A percentile compares a stretch with the other conserved stretches of the same genome.
Evolutionary conservation across 2,329 filamentous ascomycete genomes (phyloP).

Genomic region (Pseudocercospora fijiensis): DNA sequence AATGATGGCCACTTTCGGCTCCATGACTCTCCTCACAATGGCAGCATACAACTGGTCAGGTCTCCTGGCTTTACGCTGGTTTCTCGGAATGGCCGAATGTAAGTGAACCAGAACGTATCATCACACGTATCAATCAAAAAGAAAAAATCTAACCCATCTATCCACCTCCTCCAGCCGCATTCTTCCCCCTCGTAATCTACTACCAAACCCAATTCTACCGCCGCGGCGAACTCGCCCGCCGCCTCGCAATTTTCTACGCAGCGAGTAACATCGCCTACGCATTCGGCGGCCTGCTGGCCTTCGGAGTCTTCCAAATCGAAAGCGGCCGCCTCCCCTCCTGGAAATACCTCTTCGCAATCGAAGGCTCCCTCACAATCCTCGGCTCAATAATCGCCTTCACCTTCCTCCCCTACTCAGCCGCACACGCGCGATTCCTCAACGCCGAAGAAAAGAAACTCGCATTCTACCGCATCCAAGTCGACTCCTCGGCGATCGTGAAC

Average conservation of each 20-base stretch:
- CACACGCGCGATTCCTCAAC: slow-evolving; percentile 64
- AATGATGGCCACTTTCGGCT: slow-evolving; percentile 65
- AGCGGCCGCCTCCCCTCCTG: slow-evolving; percentile 54
- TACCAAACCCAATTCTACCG: slow-evolving; percentile 65
- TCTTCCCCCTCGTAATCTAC: slow-evolving; percentile 69
- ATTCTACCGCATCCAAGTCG: slow-evolving; percentile 71
- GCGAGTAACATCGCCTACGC: slow-evolving; percentile 71
- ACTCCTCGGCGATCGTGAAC: slow-evolving; percentile 65
- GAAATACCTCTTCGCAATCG: slow-evolving; percentile 66
- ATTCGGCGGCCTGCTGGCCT: slow-evolving; percentile 61
- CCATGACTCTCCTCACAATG: slow-evolving; percentile 60
- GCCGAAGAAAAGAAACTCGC: slow-evolving; percentile 67
- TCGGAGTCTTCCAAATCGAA: slow-evolving; percentile 61
- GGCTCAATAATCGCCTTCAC: slow-evolving; percentile 63
- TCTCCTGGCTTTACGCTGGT: slow-evolving; percentile 66
- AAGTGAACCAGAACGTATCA: too few relatives aligned
- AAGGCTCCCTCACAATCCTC: slow-evolving; percentile 59
- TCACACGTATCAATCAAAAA: too few relatives aligned
- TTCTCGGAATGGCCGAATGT: slow-evolving; percentile 60
- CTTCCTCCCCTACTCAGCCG: slow-evolving; percentile 66
- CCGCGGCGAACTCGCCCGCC: slow-evolving; percentile 67
- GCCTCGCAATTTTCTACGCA: slow-evolving; percentile 73
- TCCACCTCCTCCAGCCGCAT: too few relatives aligned
- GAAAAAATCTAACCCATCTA: too few relatives aligned
- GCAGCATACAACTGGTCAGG: slow-evolving; percentile 61